Base-by-base conservation (phyloP, 2,329 filamentous ascomycete genomes). In the Monosporascus cannonballus region DNA sequence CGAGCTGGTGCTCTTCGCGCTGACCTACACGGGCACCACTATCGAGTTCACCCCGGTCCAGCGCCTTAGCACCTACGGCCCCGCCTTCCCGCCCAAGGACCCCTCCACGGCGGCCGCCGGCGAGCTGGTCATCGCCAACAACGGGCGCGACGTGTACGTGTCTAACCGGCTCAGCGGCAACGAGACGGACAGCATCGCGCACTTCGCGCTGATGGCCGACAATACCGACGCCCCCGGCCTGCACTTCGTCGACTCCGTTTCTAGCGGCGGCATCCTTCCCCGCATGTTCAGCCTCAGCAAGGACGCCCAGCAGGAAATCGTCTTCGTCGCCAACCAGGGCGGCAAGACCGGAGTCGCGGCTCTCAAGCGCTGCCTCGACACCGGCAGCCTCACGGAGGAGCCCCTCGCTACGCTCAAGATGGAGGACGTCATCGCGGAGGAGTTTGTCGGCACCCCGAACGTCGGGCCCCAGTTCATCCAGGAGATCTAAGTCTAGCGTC, bases 161-260 rank as follows among this genome's bases (percentile, higher is more conserved):
- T 76, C 76, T 38, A 80, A 80, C 70, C 75, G 78, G 4, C 57
- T 78, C 25, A 74, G 70, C 1, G 76, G 74, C 50, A 69, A 71
- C 58, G 58, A 57, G 3, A 72, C 71, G 8, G 78, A 80, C 66
- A 74, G 66, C 59, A 72, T 80, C 59, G 70, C 75, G 6, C 73
- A 74, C 63, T 78, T 80, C 59, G 57, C 73, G 42, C 61, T 66
- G 45, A 41, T 48, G 8, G 41, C 24, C 24, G 56, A 54, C 30
- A 49, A 55, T 34, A 61, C 53, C 2, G 24, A 24, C 30, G 60
- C 55, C 41, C 56, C 56, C 11, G 51, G 37, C 15, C 59, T 64
- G 50, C 55, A 52, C 46, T 66, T 58, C 47, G 49, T 48, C 17
- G 56, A 58, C 22, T 57, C 59, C 47, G 54, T 63, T 15, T 60